phyloP scores from a whole-genome alignment of 495 filamentous ascomycete species.

The Stereocaulon alpinum region DNA sequence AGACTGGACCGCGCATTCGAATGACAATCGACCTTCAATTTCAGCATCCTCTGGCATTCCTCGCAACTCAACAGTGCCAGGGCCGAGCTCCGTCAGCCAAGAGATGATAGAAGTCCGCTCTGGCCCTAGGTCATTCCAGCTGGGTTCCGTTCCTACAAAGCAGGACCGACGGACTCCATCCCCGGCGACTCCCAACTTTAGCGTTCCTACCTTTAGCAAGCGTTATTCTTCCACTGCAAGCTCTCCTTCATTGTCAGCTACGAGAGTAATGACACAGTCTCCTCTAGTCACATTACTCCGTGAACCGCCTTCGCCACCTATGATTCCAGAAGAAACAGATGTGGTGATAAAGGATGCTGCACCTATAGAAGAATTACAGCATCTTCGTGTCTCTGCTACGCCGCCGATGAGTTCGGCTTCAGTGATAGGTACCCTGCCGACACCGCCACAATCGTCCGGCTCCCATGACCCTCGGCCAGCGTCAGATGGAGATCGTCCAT shows the following conservation, averaged over 20 bases:
- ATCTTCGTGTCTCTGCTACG: background rate
- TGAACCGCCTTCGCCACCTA: constrained; percentile 12
- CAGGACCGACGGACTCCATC: constrained; percentile 25
- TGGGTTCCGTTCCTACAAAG: no score
- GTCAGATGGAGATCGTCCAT: constrained; percentile 6
- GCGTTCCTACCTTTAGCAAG: constrained; percentile 41
- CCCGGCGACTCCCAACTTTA: constrained; percentile 39
- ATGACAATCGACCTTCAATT: constrained; percentile 7
- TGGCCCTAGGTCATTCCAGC: background rate
- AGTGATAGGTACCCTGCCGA: constrained; percentile 4
- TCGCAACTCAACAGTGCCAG: background rate
- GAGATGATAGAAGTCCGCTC: background rate
- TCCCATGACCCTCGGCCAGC: constrained; percentile 5
- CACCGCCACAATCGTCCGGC: constrained; percentile 7
- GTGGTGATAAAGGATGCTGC: background rate
- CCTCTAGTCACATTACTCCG: constrained; percentile 2
- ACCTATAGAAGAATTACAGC: background rate
- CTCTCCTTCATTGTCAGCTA: constrained; percentile 6
- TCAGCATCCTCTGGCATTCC: background rate
- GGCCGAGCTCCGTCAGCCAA: constrained; percentile 20
- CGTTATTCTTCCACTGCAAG: constrained; percentile 16
- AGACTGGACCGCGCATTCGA: constrained; percentile 15
- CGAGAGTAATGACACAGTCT: background rate
- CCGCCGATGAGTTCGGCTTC: background rate
- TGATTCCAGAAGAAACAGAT: background rate